These are phyloP conservation scores for Phytophthora citricola DNA, from an alignment of 352 stramenopile species.

Conservation along the genomic window DNA sequence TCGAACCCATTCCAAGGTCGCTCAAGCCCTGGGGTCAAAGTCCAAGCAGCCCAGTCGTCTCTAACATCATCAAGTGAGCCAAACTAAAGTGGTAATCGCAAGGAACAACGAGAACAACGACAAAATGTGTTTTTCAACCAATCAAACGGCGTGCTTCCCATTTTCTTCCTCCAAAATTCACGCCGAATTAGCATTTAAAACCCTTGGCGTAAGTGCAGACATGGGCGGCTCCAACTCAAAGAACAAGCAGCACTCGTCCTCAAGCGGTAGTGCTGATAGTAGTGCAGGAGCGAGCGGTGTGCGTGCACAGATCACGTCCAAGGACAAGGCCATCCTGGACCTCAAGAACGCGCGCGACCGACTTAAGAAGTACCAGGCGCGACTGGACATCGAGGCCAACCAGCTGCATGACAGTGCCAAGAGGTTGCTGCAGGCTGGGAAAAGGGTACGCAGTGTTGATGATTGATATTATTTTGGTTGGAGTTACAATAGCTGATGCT, in stretches of 20 bases:
- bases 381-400: constrained; percentile 81
- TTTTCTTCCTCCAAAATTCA: constrained; percentile 1
- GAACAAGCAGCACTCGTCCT: constrained; percentile 43
- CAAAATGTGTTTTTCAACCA: constrained; percentile 10
- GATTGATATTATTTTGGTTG: neutral
- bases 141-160: constrained; percentile 17
- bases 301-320: constrained; percentile 79
- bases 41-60: constrained; percentile 43
- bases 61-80: constrained; percentile 36
- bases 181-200: too few relatives aligned
- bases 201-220: constrained; percentile 1
- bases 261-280: constrained; percentile 2
- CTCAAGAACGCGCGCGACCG: constrained; percentile 91
- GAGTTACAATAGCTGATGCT: too few relatives aligned
- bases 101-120: neutral
- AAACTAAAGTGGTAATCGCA: constrained; percentile 11
- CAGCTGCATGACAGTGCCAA: constrained; percentile 85
- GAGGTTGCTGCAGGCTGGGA: constrained; percentile 71
- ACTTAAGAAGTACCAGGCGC: constrained; percentile 84
- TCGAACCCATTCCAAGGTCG: constrained; percentile 90
- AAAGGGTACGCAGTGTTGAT: constrained; percentile 44
- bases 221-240: constrained; percentile 72
- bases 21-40: constrained; percentile 59
- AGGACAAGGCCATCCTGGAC: constrained; percentile 90
- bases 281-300: constrained; percentile 26